Evolutionary conservation across 202 grass and related monocot genomes (phyloP).

Genomic region (Brachypodium distachyon): DNA sequence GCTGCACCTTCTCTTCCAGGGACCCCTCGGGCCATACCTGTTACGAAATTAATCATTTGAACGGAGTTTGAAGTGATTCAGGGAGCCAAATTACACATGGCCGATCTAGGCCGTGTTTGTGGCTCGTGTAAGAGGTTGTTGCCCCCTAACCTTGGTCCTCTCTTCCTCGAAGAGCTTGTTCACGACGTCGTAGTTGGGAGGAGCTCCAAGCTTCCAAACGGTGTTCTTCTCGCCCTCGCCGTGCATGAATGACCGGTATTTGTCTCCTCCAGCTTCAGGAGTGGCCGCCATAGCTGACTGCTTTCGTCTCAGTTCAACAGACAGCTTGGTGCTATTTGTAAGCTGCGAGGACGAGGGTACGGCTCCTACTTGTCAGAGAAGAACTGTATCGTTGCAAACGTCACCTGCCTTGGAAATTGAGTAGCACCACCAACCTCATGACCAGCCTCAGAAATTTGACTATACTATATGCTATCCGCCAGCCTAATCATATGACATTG

Average conservation of each 20-base stretch:
- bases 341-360: not conserved
- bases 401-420: not conserved
- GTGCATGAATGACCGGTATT: constrained; percentile 60
- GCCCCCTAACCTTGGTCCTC: constrained; percentile 43
- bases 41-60: not conserved
- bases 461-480: too few relatives aligned
- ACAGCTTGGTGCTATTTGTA: not conserved
- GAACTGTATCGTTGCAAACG: not conserved
- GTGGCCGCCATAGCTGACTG: not conserved
- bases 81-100: not conserved
- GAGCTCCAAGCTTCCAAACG: constrained; percentile 47
- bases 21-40: constrained; percentile 56
- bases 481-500: too few relatives aligned
- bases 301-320: not conserved
- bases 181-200: constrained; percentile 62
- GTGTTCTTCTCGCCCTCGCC: constrained; percentile 56
- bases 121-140: not conserved
- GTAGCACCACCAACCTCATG: too few relatives aligned
- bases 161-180: constrained; percentile 81
- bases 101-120: not conserved
- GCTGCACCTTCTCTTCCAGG: constrained; percentile 69
- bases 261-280: constrained; percentile 16
- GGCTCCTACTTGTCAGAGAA: not conserved
- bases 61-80: not conserved
- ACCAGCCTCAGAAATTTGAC: too few relatives aligned